Evolutionary conservation across 805 yeast species (phyloP), one percentile per base, ranked within the genome.

Genomic region (Metschnikowia baotianmanensis): DNA sequence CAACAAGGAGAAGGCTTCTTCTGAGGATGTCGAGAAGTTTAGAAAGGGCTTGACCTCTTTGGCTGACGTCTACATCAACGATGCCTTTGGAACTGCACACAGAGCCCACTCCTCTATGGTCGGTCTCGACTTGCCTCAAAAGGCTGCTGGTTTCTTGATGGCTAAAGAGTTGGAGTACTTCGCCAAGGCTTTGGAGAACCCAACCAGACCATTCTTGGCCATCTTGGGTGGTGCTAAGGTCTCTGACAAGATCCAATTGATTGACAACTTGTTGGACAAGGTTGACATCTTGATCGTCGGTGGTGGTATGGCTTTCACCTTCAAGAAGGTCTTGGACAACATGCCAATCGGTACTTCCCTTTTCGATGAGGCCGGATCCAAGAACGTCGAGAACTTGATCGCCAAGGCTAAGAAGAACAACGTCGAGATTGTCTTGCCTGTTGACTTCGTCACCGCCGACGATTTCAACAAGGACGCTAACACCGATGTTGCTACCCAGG

Each of bases 261-360:
- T 93, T 63, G 98, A 93, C 77, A 93, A 90, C 82, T 77, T 82
- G 71, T 80, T 91, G 62, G 93, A 91, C 78, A 93, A 93, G 82
- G 98, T 93, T 62, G 85, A 93, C 73, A 72, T 83, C 51, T 78
- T 93, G 67, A 88, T 93, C 73, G 82, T 93, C 62, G 98, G 99
- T 68, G 99, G 99, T 76, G 99, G 99, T 76, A 93, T 93, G 99
- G 93, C 99, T 48, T 93, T 91, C 85, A 93, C 99, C 59, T 93
- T 93, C 83, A 88, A 86, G 81, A 93, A 93, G 80, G 85, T 91
- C 40, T 63, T 88, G 51, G 86, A 88, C 71, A 76, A 78, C 66
- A 80, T 88, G 73, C 69, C 82, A 52, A 93, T 93, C 57, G 99
- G 99, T 70, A 74, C 83, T 69, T 93, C 99, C 27, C 77, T 93